Conservation (phyloP, 352 stramenopile species). For the Phytophthora colocasiae region DNA sequence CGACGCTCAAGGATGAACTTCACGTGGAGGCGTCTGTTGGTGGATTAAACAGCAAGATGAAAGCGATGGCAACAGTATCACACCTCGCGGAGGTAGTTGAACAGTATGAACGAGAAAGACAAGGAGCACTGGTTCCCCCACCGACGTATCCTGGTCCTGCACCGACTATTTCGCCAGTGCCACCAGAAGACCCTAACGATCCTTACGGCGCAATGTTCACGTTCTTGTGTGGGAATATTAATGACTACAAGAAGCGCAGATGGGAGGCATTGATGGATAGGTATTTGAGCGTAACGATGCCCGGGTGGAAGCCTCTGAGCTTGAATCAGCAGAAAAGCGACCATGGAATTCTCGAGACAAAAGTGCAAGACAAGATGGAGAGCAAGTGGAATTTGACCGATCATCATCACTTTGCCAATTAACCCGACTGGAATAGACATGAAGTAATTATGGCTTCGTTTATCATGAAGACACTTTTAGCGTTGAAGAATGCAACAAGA, state of each 20-base stretch:
- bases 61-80: conserved; percentile 35
- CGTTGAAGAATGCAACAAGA: too few relatives aligned
- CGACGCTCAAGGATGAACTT: conserved; percentile 31
- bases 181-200: conserved; percentile 23
- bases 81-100: conserved; percentile 30
- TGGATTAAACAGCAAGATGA: conserved; percentile 37
- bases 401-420: too few relatives aligned
- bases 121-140: conserved; percentile 8
- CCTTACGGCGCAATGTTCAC: conserved; percentile 27
- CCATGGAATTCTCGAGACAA: not conserved
- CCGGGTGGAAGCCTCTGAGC: not conserved
- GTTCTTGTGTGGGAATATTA: conserved; percentile 29
- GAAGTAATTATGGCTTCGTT: not conserved
- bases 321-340: conserved; percentile 7
- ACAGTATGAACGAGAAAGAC: conserved; percentile 26
- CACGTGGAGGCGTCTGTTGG: conserved; percentile 32
- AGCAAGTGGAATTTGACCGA: conserved; percentile 2
- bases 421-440: not conserved
- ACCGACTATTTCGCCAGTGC: conserved; percentile 15
- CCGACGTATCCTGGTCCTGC: conserved; percentile 16
- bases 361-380: not conserved
- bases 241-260: conserved; percentile 14
- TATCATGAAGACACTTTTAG: not conserved
- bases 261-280: conserved; percentile 23
- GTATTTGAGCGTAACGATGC: conserved; percentile 18